These are phyloP conservation scores for Saccharomycopsis oosterbeekiorum DNA, from an alignment of 805 yeast species.

Conservation along the genomic window DNA sequence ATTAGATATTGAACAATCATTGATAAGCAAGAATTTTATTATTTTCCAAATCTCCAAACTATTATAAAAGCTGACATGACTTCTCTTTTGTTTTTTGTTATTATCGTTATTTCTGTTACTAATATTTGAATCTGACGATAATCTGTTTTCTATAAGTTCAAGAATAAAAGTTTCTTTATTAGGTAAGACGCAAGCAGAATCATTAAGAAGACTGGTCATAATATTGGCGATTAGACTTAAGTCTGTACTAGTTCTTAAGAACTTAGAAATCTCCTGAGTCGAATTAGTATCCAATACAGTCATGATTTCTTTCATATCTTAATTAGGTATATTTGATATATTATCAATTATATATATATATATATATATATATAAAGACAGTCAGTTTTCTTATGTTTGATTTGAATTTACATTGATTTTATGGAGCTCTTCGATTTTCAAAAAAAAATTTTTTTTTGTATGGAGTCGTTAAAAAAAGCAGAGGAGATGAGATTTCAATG, in stretches of 20 bases:
- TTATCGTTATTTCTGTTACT: neutral
- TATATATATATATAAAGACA: no score
- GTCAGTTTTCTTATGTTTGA: no score
- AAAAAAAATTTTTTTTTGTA: no score
- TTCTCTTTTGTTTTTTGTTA: slow-evolving; percentile 1
- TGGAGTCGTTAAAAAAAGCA: no score
- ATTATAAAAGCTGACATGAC: slow-evolving; percentile 3
- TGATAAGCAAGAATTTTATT: neutral
- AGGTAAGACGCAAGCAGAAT: slow-evolving; percentile 7
- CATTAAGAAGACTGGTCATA: slow-evolving; percentile 1
- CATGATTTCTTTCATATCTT: neutral
- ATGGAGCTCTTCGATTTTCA: no score
- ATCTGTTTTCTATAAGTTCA: slow-evolving; percentile 7
- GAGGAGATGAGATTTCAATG: no score
- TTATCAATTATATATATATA: no score
- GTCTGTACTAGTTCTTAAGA: slow-evolving; percentile 11
- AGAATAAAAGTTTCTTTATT: slow-evolving; percentile 7
- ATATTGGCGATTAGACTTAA: neutral
- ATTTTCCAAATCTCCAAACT: slow-evolving; percentile 6
- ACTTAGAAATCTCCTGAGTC: slow-evolving; percentile 12
- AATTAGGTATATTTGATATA: no score
- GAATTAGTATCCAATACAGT: neutral
- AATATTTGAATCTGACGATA: slow-evolving; percentile 1
- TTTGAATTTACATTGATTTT: no score
- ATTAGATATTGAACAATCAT: neutral